Evolutionary conservation across 2,329 filamentous ascomycete species (phyloP).

Genomic region (Endoconidiophora laricicola): DNA sequence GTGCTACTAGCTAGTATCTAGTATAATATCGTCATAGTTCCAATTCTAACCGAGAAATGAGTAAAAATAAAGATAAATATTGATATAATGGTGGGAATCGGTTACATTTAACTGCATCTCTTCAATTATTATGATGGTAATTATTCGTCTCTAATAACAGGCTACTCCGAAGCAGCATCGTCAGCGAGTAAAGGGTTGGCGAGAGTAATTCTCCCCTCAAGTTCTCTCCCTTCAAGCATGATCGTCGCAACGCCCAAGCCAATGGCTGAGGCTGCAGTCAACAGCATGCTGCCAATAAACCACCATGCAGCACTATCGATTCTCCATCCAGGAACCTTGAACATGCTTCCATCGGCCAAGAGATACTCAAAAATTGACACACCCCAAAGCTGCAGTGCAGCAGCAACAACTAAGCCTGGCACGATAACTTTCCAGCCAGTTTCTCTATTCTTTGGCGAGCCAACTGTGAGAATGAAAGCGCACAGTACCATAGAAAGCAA

Average conservation of each 20-base stretch:
- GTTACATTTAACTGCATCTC: not conserved
- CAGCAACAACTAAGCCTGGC: constrained; percentile 35
- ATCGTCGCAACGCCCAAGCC: constrained; percentile 1
- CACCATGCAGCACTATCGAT: constrained; percentile 7
- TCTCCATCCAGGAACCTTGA: constrained; percentile 7
- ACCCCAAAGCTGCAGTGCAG: constrained; percentile 19
- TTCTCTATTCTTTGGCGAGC: constrained; percentile 65
- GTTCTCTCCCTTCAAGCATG: constrained; percentile 2
- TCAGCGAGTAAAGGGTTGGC: constrained; percentile 6
- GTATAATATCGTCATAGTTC: no score
- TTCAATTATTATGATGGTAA: no score
- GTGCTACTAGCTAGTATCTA: no score
- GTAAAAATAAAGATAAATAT: not conserved
- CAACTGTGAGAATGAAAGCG: constrained; percentile 59
- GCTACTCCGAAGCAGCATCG: not conserved
- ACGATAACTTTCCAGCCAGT: constrained; percentile 66
- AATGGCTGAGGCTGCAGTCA: constrained; percentile 6
- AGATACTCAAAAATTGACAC: constrained; percentile 54
- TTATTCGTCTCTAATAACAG: not conserved
- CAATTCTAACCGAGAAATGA: no score
- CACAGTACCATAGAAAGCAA: constrained; percentile 67
- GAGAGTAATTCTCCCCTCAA: constrained; percentile 6
- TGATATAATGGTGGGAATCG: not conserved
- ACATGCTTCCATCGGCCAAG: constrained; percentile 20
- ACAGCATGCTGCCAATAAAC: constrained; percentile 8